Evolutionary conservation across 768 basidiomycete genomes (phyloP).

Genomic region (Podaxis sp.): DNA sequence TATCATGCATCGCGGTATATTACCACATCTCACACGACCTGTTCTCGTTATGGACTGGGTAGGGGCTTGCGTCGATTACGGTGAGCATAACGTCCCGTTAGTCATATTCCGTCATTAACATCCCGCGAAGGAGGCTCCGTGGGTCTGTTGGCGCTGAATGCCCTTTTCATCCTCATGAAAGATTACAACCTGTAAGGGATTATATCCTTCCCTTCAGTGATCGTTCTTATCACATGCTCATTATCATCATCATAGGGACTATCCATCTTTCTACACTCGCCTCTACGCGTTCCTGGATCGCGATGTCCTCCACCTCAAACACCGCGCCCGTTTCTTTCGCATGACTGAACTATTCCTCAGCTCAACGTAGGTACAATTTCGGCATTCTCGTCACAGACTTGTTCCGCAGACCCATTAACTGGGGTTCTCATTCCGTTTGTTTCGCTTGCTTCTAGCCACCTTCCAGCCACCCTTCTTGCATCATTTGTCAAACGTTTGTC

Average conservation of each 20-base stretch:
- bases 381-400: not conserved
- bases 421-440: not conserved
- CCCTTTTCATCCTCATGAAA: slow-evolving; percentile 85
- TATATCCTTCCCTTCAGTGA: slow-evolving; percentile 4
- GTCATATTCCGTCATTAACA: not conserved
- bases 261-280: slow-evolving; percentile 90
- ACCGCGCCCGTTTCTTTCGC: slow-evolving; percentile 93
- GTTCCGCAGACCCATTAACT: not conserved
- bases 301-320: slow-evolving; percentile 85
- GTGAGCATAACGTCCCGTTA: slow-evolving; percentile 32
- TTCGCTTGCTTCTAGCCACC: slow-evolving; percentile 42
- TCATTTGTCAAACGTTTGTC: slow-evolving; percentile 93
- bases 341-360: slow-evolving; percentile 86
- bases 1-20: slow-evolving; percentile 76
- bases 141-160: slow-evolving; percentile 87
- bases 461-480: slow-evolving; percentile 88
- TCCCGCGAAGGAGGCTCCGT: slow-evolving; percentile 63
- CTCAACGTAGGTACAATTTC: slow-evolving; percentile 64
- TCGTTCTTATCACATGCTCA: not conserved
- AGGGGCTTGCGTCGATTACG: slow-evolving; percentile 75
- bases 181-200: slow-evolving; percentile 78
- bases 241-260: slow-evolving; percentile 61
- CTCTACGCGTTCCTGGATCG: slow-evolving; percentile 88
- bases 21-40: slow-evolving; percentile 79
- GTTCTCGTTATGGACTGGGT: slow-evolving; percentile 92